Base-by-base conservation (phyloP, 2,329 filamentous ascomycete species). In the Gaeumannomyces tritici region DNA sequence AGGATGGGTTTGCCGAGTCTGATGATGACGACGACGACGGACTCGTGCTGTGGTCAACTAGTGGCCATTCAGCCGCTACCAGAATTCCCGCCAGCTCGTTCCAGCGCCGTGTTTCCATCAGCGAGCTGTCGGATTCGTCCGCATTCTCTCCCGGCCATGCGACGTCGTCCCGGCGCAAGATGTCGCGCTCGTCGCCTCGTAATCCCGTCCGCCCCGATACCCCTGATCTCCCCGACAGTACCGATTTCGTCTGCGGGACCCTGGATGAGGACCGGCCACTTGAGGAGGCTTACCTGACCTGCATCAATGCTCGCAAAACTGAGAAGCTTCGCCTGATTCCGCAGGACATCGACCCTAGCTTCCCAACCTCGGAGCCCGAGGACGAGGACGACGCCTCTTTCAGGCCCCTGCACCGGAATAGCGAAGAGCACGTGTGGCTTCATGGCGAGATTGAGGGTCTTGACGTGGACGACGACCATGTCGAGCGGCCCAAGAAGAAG, bases 221-320 rank as follows among this genome's bases (percentile, higher is more conserved):
- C 1, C 90, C 91, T 2, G 91, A 96, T 71, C 80, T 99, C 13
- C 95, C 95, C 1, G 95, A 99, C 73, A 97, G 93, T 75, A 98
- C 95, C 18, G 95, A 99, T 73, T 99, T 99, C 67, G 95, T 99
- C n/a, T 98, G 95, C 70, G 95, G 95, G 63, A 99, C 95, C 1
- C 81, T 99, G 26, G 95, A 99, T 67, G 95, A 99, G 74, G 95
- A 99, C 70, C 87, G 91, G 57, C 91, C 92, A 3, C 77, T 98
- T n/a, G 95, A 99, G 73, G 91, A 93, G 67, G 93, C 91, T 0
- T 99, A 97, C 73, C 83, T 96, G 62, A 90, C 90, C 2, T 91
- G 89, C 69, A 82, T 96, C 63, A 89, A 93, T 70, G 87, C 90
- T 62, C 88, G 90, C 67, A 89, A 92, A 68, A 88, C 88, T 58